Evolutionary conservation across 1,284 basidiomycete species (phyloP), one percentile per base, ranked within the genome.

Genomic region (Neolentinus lepideus): DNA sequence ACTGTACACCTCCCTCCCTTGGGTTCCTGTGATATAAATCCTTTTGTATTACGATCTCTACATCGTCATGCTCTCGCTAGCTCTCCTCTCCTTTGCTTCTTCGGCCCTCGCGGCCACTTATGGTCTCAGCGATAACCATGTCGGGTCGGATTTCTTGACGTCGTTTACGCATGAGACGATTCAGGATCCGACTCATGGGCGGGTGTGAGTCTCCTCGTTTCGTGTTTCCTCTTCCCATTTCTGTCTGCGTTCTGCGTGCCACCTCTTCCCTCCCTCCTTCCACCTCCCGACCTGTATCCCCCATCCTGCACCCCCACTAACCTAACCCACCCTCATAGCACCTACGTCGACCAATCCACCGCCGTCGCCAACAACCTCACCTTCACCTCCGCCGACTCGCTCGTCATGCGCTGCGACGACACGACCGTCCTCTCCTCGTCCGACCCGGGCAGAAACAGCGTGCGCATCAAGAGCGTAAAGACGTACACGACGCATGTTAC

Each of bases 371-470:
- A 65, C 29, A 71, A 70, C 58, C 63, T 71, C 12, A 70, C 67
- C 1, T 66, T 56, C 33, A 63, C 59, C 12, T 52, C 51, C 10
- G 64, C 63, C 25, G 58, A 63, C 57, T 62, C 58, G 53, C 64
- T 68, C 56, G 58, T 66, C 35, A 65, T 85, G 54, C 78, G 81
- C 24, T 75, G 80, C 4, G 84, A 86, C 63, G 63, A 68, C 60
- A 76, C 68, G 9, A 79, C 72, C 3, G 66, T 68, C 10, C 71
- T 85, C 51, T 69, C 66, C 51, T 19, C 76, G 3, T 70, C 63
- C 53, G 79, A 76, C 2, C 71, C 80, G 1, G 85, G 84, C 3
- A 70, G 85, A 25, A 76, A 84, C 62, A 85, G 83, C 8, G 78
- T 85, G 52, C 73, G 84, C 26, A 66, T 86, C 45, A 67, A 69